phyloP scores from a whole-genome alignment of 2,329 filamentous ascomycete species.

The Metarhizium humberi region DNA sequence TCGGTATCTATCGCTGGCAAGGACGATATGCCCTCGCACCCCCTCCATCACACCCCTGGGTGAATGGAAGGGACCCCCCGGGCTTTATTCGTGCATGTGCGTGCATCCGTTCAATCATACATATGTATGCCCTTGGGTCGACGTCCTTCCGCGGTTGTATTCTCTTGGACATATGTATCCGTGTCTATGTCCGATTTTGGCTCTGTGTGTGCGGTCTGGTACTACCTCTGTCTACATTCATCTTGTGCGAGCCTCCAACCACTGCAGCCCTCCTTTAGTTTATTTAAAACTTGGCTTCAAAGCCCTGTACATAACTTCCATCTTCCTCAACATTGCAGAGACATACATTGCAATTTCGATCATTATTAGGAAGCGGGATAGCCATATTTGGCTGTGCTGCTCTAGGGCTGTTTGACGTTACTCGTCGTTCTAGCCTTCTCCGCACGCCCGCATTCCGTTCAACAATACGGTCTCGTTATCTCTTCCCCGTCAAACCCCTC shows the following conservation, averaged over 20 bases:
- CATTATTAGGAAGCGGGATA: background rate
- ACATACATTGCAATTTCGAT: background rate
- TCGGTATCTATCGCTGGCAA: conserved; percentile 1
- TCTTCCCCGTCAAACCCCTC: background rate
- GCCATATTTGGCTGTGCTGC: background rate
- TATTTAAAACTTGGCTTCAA: background rate
- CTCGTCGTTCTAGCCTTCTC: background rate
- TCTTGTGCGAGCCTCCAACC: background rate
- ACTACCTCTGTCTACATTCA: conserved; percentile 1
- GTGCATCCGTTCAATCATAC: conserved; percentile 4
- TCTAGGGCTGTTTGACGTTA: background rate
- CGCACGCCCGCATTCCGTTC: conserved; percentile 5
- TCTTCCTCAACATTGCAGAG: background rate
- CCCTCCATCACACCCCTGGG: conserved; percentile 6
- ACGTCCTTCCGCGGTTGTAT: conserved; percentile 1
- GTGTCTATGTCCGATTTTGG: conserved; percentile 1
- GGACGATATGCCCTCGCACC: background rate
- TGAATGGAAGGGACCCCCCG: background rate
- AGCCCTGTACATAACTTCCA: background rate
- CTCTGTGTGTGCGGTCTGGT: conserved; percentile 1
- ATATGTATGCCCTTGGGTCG: conserved; percentile 4
- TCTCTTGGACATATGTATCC: conserved; percentile 4
- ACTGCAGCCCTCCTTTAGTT: background rate
- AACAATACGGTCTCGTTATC: conserved; percentile 2
- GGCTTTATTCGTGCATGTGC: conserved; percentile 2